A percentile compares a stretch with the other conserved stretches of the same genome.
Conservation (phyloP, 1,284 basidiomycete genomes). For the Meripilus lineatus region DNA sequence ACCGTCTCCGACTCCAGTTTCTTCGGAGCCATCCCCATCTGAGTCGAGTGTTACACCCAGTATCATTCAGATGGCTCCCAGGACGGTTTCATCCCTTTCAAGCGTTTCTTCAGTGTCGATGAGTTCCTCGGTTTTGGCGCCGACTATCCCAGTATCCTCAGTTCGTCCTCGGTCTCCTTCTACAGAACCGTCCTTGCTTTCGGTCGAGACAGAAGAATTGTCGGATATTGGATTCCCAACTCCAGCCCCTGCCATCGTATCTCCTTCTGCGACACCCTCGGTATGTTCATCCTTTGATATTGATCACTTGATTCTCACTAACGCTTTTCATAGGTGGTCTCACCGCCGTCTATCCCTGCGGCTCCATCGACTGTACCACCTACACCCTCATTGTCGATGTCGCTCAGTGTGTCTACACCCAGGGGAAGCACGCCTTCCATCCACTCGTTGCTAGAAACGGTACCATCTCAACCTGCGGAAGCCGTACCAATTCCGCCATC, state of each 20-base stretch:
- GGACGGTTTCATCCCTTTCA: slow-evolving; percentile 36
- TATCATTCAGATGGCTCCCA: too few species aligned
- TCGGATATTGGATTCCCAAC: too few species aligned
- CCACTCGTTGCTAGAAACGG: slow-evolving; percentile 48
- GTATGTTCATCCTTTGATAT: slow-evolving; percentile 3
- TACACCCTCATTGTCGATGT: slow-evolving; percentile 39
- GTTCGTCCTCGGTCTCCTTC: slow-evolving; percentile 34
- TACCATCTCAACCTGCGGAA: slow-evolving; percentile 35
- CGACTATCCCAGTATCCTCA: slow-evolving; percentile 15
- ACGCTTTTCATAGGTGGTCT: slow-evolving; percentile 17
- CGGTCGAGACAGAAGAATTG: too few species aligned
- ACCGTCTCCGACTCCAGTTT: slow-evolving; percentile 23
- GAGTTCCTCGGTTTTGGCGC: slow-evolving; percentile 29
- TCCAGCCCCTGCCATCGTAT: too few species aligned
- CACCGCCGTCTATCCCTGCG: slow-evolving; percentile 31
- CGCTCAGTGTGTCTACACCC: slow-evolving; percentile 61
- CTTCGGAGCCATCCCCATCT: slow-evolving; percentile 12
- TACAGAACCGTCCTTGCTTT: slow-evolving; percentile 55
- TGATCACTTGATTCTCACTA: slow-evolving; percentile 12
- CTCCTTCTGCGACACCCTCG: slow-evolving; percentile 32
- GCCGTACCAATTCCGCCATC: slow-evolving; percentile 13
- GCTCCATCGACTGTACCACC: slow-evolving; percentile 32
- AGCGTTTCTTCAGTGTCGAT: slow-evolving; percentile 38
- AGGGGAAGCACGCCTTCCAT: slow-evolving; percentile 55
- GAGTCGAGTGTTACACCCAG: slow-evolving; percentile 20